A percentile compares a stretch with the other conserved stretches of the same genome.
Evolutionary conservation across 495 filamentous ascomycete species (phyloP).

Genomic region (Penicillium manginii): DNA sequence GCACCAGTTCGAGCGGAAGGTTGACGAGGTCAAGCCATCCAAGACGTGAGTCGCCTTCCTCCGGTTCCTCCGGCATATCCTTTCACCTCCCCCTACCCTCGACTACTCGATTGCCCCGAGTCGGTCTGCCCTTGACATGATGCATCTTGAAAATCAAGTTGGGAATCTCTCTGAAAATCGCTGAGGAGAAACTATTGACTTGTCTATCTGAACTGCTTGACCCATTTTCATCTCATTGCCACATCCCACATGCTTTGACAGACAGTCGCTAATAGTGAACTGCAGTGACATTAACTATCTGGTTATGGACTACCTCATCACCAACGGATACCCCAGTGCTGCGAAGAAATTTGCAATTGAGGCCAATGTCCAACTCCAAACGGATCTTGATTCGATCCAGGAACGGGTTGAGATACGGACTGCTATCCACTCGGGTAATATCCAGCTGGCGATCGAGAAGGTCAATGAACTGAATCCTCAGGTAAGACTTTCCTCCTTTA

Average conservation of each 20-base stretch:
- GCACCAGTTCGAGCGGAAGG: slow-evolving; percentile 75
- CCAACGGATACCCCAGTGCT: slow-evolving; percentile 91
- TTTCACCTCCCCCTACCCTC: background rate
- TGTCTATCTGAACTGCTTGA: slow-evolving; percentile 62
- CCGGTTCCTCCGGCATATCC: slow-evolving; percentile 8
- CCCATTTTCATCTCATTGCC: slow-evolving; percentile 9
- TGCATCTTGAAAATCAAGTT: slow-evolving; percentile 84
- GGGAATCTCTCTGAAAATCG: slow-evolving; percentile 99
- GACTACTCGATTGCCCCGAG: background rate
- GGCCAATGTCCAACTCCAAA: slow-evolving; percentile 79
- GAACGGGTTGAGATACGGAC: slow-evolving; percentile 78
- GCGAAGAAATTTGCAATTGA: slow-evolving; percentile 93
- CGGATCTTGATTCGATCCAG: slow-evolving; percentile 71
- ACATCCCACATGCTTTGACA: slow-evolving; percentile 15
- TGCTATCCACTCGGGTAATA: slow-evolving; percentile 80
- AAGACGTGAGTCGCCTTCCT: slow-evolving; percentile 73
- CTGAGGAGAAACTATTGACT: slow-evolving; percentile 89
- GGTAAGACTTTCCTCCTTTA: slow-evolving; percentile 58
- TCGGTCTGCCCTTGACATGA: slow-evolving; percentile 58
- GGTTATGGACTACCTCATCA: slow-evolving; percentile 97
- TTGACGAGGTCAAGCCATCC: slow-evolving; percentile 82
- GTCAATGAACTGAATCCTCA: slow-evolving; percentile 90
- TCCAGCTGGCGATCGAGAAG: slow-evolving; percentile 80
- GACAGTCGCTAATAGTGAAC: slow-evolving; percentile 35
- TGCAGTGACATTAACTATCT: slow-evolving; percentile 90